phyloP scores from a whole-genome alignment of 768 basidiomycete species.

The Russula vinacea region DNA sequence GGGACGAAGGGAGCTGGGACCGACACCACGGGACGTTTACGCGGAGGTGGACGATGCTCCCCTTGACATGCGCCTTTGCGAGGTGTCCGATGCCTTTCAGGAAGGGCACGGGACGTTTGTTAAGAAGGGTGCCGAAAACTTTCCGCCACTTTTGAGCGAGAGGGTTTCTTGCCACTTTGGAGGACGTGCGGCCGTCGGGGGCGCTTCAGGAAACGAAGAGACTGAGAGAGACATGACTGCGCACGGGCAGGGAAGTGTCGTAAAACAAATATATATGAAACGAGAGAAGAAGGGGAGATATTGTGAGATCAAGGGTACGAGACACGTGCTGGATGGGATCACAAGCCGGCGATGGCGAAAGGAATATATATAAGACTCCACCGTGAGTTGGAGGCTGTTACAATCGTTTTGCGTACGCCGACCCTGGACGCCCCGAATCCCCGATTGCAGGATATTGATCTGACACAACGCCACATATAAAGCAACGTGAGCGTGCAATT shows the following conservation, averaged over 20 bases:
- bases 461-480: too few species aligned
- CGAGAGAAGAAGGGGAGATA: background rate
- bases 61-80: slow-evolving; percentile 2
- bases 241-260: background rate
- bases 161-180: background rate
- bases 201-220: slow-evolving; percentile 28
- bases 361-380: too few species aligned
- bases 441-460: background rate
- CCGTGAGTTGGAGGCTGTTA: background rate
- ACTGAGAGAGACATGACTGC: slow-evolving; percentile 27
- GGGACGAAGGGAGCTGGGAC: background rate
- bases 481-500: background rate
- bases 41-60: background rate
- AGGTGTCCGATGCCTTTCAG: slow-evolving; percentile 10
- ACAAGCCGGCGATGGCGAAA: background rate
- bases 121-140: slow-evolving; percentile 14
- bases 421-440: background rate
- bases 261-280: background rate
- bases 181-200: background rate
- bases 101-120: background rate
- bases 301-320: background rate
- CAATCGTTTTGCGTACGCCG: background rate
- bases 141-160: background rate
- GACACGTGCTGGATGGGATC: background rate
- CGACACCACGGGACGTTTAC: background rate